phyloP scores from a whole-genome alignment of 495 filamentous ascomycete species.

The Penicillium cosmopolitanum region DNA sequence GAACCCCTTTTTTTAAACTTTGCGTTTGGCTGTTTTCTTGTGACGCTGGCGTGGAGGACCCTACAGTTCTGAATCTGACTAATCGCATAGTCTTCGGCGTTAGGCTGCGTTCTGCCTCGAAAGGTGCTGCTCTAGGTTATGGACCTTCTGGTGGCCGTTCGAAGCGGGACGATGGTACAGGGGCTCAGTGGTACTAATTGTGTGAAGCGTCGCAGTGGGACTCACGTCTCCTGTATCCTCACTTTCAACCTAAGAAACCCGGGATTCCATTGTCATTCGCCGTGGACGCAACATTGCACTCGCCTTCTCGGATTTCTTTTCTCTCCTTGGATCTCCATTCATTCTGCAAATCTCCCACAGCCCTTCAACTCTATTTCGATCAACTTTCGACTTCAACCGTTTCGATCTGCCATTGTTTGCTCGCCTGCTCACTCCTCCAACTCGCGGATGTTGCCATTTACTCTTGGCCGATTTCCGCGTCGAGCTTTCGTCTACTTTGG shows the following conservation, averaged over 20 bases:
- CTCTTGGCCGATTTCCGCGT: slow-evolving; percentile 7
- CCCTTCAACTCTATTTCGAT: slow-evolving; percentile 45
- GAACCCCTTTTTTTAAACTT: slow-evolving; percentile 61
- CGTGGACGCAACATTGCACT: slow-evolving; percentile 40
- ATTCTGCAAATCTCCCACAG: slow-evolving; percentile 41
- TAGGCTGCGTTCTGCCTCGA: slow-evolving; percentile 94
- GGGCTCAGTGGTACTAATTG: slow-evolving; percentile 66
- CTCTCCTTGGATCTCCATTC: slow-evolving; percentile 42
- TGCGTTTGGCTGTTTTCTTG: slow-evolving; percentile 81
- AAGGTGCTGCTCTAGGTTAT: slow-evolving; percentile 72
- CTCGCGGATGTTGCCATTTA: slow-evolving; percentile 9
- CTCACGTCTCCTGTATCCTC: slow-evolving; percentile 38
- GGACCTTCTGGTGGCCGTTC: slow-evolving; percentile 71
- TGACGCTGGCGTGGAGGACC: slow-evolving; percentile 77
- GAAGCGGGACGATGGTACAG: slow-evolving; percentile 70
- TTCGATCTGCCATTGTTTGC: slow-evolving; percentile 36
- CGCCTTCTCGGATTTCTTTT: slow-evolving; percentile 46
- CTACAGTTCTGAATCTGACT: slow-evolving; percentile 76
- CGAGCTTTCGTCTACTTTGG: slow-evolving; percentile 18
- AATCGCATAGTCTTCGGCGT: slow-evolving; percentile 87
- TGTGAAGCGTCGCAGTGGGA: slow-evolving; percentile 42
- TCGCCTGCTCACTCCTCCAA: slow-evolving; percentile 19
- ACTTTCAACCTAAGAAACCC: slow-evolving; percentile 37
- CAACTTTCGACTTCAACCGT: slow-evolving; percentile 40
- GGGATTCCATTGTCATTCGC: slow-evolving; percentile 35